Evolutionary conservation across 2,329 filamentous ascomycete genomes (phyloP).

Genomic region (Xylariaceae sp.): DNA sequence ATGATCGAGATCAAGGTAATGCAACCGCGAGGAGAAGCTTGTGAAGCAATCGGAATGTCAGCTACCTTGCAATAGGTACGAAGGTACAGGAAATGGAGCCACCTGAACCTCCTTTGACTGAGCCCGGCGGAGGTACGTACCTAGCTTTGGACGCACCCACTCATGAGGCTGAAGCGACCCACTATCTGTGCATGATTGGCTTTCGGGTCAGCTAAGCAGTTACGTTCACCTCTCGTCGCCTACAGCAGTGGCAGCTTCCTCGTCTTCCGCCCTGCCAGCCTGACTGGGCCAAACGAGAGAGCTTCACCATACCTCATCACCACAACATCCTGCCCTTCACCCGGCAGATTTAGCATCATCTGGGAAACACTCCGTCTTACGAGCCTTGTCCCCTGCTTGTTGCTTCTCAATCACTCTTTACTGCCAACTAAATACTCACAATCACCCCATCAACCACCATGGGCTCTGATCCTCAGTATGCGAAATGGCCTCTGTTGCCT

Average conservation of each 20-base stretch:
- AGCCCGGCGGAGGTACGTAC: background rate
- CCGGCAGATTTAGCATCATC: too few relatives aligned
- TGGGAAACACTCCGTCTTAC: too few relatives aligned
- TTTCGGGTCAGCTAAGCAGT: constrained; percentile 5
- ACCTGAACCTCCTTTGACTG: too few relatives aligned
- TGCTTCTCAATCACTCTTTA: background rate
- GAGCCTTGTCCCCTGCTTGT: too few relatives aligned
- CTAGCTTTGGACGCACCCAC: background rate
- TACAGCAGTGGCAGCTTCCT: constrained; percentile 11
- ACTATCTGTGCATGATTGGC: constrained; percentile 1
- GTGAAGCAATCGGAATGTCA: too few relatives aligned
- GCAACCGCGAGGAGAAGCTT: too few relatives aligned
- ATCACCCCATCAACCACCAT: constrained; percentile 37
- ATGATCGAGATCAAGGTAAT: too few relatives aligned
- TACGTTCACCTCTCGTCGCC: constrained; percentile 23
- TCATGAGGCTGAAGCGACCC: too few relatives aligned
- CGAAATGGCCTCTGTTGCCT: constrained; percentile 77
- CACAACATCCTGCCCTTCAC: background rate
- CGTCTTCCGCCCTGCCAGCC: constrained; percentile 1
- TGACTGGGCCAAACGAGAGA: background rate
- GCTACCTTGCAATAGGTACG: too few relatives aligned
- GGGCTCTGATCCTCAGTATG: constrained; percentile 79
- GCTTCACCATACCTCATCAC: background rate
- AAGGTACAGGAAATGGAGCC: too few relatives aligned
- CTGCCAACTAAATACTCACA: background rate